Percentiles rank a stretch among this genome's conserved stretches.
These are phyloP conservation scores for Sclerotinia spermophila DNA, from an alignment of 2,329 filamentous ascomycete species.

Conservation along the genomic window DNA sequence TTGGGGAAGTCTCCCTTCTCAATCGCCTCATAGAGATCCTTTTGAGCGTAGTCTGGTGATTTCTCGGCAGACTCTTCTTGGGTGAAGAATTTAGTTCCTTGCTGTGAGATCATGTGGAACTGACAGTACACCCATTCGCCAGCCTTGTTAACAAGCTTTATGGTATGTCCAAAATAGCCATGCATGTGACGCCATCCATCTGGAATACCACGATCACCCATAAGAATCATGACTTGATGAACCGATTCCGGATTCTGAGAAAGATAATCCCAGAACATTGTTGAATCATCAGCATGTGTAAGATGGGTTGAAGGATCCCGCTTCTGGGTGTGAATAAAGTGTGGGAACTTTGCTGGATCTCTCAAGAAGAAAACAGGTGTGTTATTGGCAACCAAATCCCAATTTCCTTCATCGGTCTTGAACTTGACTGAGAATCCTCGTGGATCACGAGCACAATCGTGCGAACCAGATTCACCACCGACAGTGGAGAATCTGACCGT, in stretches of 20 bases:
- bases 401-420: constrained; percentile 70
- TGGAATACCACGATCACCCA: constrained; percentile 55
- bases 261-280: constrained; percentile 33
- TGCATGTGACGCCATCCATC: constrained; percentile 53
- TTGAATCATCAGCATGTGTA: constrained; percentile 56
- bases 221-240: constrained; percentile 57
- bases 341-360: constrained; percentile 68
- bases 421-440: constrained; percentile 72
- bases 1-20: constrained; percentile 49
- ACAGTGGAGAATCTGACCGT: constrained; percentile 72
- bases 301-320: constrained; percentile 67
- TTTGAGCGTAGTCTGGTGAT: constrained; percentile 48
- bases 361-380: constrained; percentile 74
- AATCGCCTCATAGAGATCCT: constrained; percentile 53
- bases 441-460: constrained; percentile 69
- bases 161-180: constrained; percentile 52
- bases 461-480: constrained; percentile 67
- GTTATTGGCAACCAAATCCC: constrained; percentile 69
- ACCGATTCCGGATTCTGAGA: constrained; percentile 49
- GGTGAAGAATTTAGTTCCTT: constrained; percentile 50
- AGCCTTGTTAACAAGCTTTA: constrained; percentile 53
- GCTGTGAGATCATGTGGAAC: constrained; percentile 51
- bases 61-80: constrained; percentile 44
- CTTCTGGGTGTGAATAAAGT: constrained; percentile 74
- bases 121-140: constrained; percentile 53